phyloP scores from a whole-genome alignment of 2,329 filamentous ascomycete genomes.

The Ophiostoma sp. region DNA sequence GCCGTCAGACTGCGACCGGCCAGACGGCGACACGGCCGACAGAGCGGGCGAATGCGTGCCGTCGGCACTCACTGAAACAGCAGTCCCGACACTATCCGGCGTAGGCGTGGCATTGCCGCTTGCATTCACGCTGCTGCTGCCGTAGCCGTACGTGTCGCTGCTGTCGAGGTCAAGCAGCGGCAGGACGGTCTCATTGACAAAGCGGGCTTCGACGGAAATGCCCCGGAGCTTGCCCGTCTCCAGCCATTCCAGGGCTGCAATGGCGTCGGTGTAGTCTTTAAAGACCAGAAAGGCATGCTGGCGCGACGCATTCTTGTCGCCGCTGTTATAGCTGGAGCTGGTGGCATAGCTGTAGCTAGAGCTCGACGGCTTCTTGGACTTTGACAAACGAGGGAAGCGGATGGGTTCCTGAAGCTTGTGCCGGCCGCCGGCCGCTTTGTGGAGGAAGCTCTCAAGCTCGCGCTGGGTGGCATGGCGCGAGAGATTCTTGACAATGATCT shows the following conservation, averaged over 20 bases:
- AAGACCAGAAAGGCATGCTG: slow-evolving; percentile 24
- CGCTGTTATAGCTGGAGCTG: neutral
- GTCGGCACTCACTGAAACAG: neutral
- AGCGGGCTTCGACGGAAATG: slow-evolving; percentile 19
- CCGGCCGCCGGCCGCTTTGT: slow-evolving; percentile 16
- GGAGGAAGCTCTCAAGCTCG: slow-evolving; percentile 20
- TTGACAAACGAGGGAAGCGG: slow-evolving; percentile 18
- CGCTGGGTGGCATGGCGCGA: slow-evolving; percentile 21
- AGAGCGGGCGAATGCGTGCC: neutral
- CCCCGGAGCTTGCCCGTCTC: slow-evolving; percentile 17
- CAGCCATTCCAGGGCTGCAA: slow-evolving; percentile 13
- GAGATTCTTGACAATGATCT: slow-evolving; percentile 25
- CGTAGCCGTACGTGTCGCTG: neutral
- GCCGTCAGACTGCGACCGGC: neutral
- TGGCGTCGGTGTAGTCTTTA: slow-evolving; percentile 17
- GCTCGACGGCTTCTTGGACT: neutral
- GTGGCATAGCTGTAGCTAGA: no score
- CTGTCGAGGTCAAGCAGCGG: neutral
- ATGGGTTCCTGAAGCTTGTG: slow-evolving; percentile 22
- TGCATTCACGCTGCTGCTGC: neutral
- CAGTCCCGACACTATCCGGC: neutral
- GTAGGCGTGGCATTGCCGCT: neutral
- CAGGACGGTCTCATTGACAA: slow-evolving; percentile 19
- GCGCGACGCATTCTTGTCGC: neutral
- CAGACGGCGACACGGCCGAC: neutral